Conservation (phyloP, 768 basidiomycete genomes). For the Ramaria rubella region DNA sequence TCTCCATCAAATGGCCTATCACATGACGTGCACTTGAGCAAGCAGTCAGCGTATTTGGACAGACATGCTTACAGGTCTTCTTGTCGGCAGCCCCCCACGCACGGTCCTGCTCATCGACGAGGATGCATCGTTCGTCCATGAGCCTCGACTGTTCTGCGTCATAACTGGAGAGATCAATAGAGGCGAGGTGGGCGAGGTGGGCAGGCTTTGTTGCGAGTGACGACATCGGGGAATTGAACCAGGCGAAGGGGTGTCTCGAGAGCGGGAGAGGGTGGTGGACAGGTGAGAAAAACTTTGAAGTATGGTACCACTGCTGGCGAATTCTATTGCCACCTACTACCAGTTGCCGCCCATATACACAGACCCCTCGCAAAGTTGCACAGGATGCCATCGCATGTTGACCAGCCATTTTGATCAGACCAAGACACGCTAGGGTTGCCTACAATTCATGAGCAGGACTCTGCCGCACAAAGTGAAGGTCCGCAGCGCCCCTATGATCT, state of each 20-base stretch:
- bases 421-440: too few species aligned
- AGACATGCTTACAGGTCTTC: conserved; percentile 74
- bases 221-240: conserved; percentile 22
- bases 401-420: too few species aligned
- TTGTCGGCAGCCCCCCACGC: conserved; percentile 86
- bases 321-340: not conserved
- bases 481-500: too few species aligned
- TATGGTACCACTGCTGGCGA: not conserved
- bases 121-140: conserved; percentile 94
- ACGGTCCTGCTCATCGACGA: conserved; percentile 82
- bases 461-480: too few species aligned
- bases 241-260: not conserved
- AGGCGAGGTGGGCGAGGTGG: conserved; percentile 61
- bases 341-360: too few species aligned
- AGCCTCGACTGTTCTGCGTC: conserved; percentile 89
- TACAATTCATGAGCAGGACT: too few species aligned
- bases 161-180: conserved; percentile 74
- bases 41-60: not conserved
- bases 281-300: not conserved
- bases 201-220: conserved; percentile 60
- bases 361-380: too few species aligned
- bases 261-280: not conserved
- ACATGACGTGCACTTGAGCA: not conserved
- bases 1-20: conserved; percentile 94
- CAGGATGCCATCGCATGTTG: too few species aligned